A percentile compares a stretch with the other conserved stretches of the same genome.
phyloP scores from a whole-genome alignment of 1,284 basidiomycete genomes.

The Irpex sp. region DNA sequence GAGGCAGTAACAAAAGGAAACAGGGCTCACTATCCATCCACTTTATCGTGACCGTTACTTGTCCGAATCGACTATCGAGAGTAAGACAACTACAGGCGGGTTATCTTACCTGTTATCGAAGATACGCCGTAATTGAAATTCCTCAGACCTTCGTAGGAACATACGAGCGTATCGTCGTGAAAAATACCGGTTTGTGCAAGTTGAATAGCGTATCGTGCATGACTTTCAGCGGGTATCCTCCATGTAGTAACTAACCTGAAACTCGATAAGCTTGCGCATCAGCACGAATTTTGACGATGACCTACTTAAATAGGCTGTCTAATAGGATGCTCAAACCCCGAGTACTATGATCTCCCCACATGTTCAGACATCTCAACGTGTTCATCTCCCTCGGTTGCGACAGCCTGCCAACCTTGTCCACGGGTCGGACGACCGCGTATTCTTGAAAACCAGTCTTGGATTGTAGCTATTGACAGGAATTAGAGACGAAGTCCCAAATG shows the following conservation, averaged over 20 bases:
- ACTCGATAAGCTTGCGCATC: not conserved
- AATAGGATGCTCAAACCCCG: not conserved
- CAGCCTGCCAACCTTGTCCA: constrained; percentile 69
- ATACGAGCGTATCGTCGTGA: too few relatives aligned
- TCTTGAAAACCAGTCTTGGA: constrained; percentile 39
- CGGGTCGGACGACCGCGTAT: constrained; percentile 47
- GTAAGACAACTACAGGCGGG: too few relatives aligned
- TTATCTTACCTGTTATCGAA: too few relatives aligned
- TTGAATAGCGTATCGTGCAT: not conserved
- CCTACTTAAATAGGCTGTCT: not conserved
- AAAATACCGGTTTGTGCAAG: too few relatives aligned
- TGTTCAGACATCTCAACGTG: constrained; percentile 56
- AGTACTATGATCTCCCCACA: not conserved
- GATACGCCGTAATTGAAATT: too few relatives aligned
- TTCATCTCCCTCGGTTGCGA: constrained; percentile 71
- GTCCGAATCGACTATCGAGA: not conserved
- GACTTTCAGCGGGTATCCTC: not conserved
- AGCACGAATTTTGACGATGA: not conserved
- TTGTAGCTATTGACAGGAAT: constrained; percentile 32
- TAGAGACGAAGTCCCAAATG: not conserved
- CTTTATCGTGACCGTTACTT: not conserved
- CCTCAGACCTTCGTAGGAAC: too few relatives aligned
- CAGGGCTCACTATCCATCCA: too few relatives aligned
- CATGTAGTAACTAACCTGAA: not conserved
- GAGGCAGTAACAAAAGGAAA: not conserved